Conservation (phyloP, 2,329 filamentous ascomycete genomes). For the Scedosporium dehoogii region DNA sequence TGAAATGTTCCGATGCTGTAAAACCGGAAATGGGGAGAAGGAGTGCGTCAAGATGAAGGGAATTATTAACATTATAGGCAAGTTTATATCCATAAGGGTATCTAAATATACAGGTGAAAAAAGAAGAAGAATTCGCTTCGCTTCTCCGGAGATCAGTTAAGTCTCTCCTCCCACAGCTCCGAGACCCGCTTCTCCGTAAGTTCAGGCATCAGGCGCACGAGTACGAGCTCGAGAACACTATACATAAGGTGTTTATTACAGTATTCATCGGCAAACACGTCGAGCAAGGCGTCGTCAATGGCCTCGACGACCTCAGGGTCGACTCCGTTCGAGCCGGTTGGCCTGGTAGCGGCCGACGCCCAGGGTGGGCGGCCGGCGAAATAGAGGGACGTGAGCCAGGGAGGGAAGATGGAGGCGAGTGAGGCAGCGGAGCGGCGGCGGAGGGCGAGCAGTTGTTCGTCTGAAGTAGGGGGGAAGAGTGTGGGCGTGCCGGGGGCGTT, state of each 20-base stretch:
- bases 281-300: slow-evolving; percentile 56
- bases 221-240: slow-evolving; percentile 65
- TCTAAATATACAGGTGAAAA: not conserved
- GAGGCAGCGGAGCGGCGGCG: slow-evolving; percentile 57
- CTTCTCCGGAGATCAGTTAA: slow-evolving; percentile 23
- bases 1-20: not conserved
- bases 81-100: not conserved
- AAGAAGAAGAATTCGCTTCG: not conserved
- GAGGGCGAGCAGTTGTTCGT: slow-evolving; percentile 50
- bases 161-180: slow-evolving; percentile 65
- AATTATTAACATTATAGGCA: not conserved
- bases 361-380: slow-evolving; percentile 28
- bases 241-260: slow-evolving; percentile 92
- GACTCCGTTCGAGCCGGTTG: slow-evolving; percentile 20
- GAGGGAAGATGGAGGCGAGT: slow-evolving; percentile 38
- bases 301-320: slow-evolving; percentile 44
- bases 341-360: slow-evolving; percentile 12
- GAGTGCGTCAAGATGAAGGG: not conserved
- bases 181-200: slow-evolving; percentile 60
- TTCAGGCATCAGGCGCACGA: slow-evolving; percentile 80
- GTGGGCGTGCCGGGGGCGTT: slow-evolving; percentile 61
- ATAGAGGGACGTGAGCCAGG: slow-evolving; percentile 37
- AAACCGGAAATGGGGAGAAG: no score
- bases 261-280: slow-evolving; percentile 71
- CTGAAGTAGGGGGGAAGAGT: slow-evolving; percentile 48